Evolutionary conservation across 2,329 filamentous ascomycete genomes (phyloP), one percentile per base, ranked within the genome.

Genomic region (Sphaerulina musiva): DNA sequence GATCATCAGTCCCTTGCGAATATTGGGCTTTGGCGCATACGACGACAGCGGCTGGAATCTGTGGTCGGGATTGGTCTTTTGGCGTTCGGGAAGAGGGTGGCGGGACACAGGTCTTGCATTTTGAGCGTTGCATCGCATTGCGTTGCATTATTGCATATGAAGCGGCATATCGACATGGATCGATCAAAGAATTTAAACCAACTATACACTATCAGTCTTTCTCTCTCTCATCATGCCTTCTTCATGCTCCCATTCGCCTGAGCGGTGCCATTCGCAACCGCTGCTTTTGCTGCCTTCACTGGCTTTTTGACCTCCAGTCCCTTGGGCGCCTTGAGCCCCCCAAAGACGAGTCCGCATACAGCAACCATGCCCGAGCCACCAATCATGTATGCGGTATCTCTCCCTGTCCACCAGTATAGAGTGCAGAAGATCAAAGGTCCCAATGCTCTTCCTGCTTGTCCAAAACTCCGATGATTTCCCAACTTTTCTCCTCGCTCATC

Each of bases 401-500:
- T 78, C 0, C 93, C 93, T 6, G 89, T 91, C 93, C 93, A 98
- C 93, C 93, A 98, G 74, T 98, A 98, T 53, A 98, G 77, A 46
- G 89, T 89, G 58, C 93, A 97, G 69, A 98, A 98, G 36, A 95
- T 73, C 4, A 98, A 70, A 0, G 93, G 93, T 0, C 93, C 93
- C 9, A 95, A 71, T 0, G 91, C 89, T 34, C 93, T 80, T 2
- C 93, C 93, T 3, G 91, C 80, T 76, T 98, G 93, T 5, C 93
- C 92, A 70, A 81, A 84, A 62, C 80, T 83, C 29, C 93, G 79
- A 62, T 97, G 79, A 54, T 88, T 85, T 3, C 93, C 93, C 48
- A 98, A 74, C 67, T 95, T 95, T 45, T 84, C 84, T 2, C 93
- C 93, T 40, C 92, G 79, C 73, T 97, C 91, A 38, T 79, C 80